phyloP scores from a whole-genome alignment of 2,329 filamentous ascomycete genomes.

The Colletotrichum tanaceti region DNA sequence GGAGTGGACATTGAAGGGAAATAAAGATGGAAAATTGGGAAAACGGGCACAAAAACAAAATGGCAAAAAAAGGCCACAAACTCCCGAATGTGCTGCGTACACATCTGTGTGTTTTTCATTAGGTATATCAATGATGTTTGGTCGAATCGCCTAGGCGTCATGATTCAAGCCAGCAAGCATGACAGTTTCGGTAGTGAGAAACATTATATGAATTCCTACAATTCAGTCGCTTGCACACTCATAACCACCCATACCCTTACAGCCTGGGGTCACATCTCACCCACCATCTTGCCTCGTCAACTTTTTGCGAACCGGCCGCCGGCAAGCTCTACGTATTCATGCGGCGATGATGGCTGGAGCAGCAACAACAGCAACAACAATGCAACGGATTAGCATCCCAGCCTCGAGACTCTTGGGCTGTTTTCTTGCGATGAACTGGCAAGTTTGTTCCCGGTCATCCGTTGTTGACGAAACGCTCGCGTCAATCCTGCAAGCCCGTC shows the following conservation, averaged over 20 bases:
- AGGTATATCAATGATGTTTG: neutral
- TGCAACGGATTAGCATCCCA: constrained; percentile 16
- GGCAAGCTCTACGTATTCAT: neutral
- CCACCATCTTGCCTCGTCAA: constrained; percentile 4
- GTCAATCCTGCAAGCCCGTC: neutral
- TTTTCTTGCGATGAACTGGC: neutral
- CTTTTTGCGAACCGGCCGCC: neutral
- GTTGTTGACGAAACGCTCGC: constrained; percentile 23
- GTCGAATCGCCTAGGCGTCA: neutral
- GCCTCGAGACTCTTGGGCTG: neutral
- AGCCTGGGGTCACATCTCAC: neutral
- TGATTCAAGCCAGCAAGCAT: no score
- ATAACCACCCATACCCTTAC: no score
- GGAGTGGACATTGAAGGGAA: constrained; percentile 5
- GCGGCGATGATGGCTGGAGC: constrained; percentile 30
- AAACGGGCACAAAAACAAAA: constrained; percentile 28
- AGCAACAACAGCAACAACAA: constrained; percentile 17
- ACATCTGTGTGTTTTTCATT: no score
- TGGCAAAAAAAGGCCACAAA: constrained; percentile 5
- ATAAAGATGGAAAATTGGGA: constrained; percentile 22
- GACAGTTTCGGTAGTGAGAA: no score
- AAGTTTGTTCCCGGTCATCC: constrained; percentile 7
- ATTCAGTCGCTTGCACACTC: no score
- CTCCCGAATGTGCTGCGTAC: neutral
- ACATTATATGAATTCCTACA: no score